Evolutionary conservation across 176 grass and related monocot genomes (phyloP), one percentile per base, ranked within the genome.

Genomic region (Phoenix roebelenii): DNA sequence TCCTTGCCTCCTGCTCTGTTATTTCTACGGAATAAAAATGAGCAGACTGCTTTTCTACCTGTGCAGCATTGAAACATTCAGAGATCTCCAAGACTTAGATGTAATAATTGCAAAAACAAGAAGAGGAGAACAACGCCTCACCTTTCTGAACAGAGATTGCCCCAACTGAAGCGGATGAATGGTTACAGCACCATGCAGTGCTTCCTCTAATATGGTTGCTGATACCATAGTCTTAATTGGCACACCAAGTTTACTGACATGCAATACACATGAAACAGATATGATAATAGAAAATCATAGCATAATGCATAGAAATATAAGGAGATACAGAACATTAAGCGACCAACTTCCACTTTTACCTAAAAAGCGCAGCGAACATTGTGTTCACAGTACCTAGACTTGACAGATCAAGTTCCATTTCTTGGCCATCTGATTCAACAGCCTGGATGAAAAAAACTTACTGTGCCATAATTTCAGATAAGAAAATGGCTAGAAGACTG

Each of bases 221-320:
- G 93, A 98, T 71, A 98, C 88, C 59, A 85, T 98, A 68, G 93
- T 98, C 76, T 89, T 98, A 60, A 98, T 98, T 61, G 93, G 88
- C 10, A 98, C 88, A 61, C 93, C 93, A 69, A 98, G 88, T 72
- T 98, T 98, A 80, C 93, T 98, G 69, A 25, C 17, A 52, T 23
- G 15, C 15, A 63, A 2, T 53, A 50, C 3, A 55, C 25, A 51
- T 15, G 18, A 44, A 44, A 44, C 7, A 44, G 9, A 44, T 9
- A 9, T 12, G 35, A 12, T 44, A 12, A 44, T 12, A 44, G 35
- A 44, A 39, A 1, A 39, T 39, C 1, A 39, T 7, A 39, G 35
- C 1, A 2, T 39, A 12, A 44, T 44, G 35, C 35, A 44, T 44
- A 44, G 35, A 44, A 44, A 44, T 44, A 44, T 44, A 1, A 44